Base-by-base conservation (phyloP, 2,329 filamentous ascomycete genomes). In the Sporothrix dimorphospora region DNA sequence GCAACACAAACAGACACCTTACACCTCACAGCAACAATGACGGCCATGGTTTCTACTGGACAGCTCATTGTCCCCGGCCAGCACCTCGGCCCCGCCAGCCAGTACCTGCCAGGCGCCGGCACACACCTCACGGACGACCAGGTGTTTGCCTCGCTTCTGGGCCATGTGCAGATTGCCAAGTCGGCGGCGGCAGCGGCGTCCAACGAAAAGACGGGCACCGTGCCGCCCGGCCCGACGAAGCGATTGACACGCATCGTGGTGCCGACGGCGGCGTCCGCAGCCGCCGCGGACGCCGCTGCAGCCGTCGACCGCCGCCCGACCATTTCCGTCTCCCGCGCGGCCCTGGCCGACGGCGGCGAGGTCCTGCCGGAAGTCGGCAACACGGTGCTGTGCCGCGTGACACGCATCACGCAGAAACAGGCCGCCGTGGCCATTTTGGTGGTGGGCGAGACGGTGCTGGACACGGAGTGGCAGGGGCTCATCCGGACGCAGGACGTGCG, bases 401-500 rank as follows among this genome's bases (percentile, higher is more conserved):
- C 93, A 47, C 91, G 95, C 65, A 91, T 98, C 72, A 91, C 92
- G 80, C 91, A 93, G 63, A 90, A 92, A 74, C 94, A 97, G 83
- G 94, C 94, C 6, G 92, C 91, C 34, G 91, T 97, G 70, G 91
- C 92, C 27, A 98, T 98, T 76, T 87, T 97, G 73, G 91, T 95
- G 73, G 91, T 98, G 34, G 89, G 92, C 72, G 86, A 90, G 77
- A 87, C 87, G 12, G 90, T 92, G 53, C 85, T 92, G 74, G 88
- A 92, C 76, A 92, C 93, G 68, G 91, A 94, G 76, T 97, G 94
- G 88, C 91, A 94, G 81, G 94, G 92, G 4, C 84, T 97, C 74
- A 94, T 97, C 73, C 88, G 94, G 21, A 89, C 91, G 74, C 95
- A 98, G 83, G 96, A 99, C 79, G 93, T 99, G 45, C 88, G 96